Conservation (phyloP, 2,329 filamentous ascomycete species). For the Colletotrichum limetticola region DNA sequence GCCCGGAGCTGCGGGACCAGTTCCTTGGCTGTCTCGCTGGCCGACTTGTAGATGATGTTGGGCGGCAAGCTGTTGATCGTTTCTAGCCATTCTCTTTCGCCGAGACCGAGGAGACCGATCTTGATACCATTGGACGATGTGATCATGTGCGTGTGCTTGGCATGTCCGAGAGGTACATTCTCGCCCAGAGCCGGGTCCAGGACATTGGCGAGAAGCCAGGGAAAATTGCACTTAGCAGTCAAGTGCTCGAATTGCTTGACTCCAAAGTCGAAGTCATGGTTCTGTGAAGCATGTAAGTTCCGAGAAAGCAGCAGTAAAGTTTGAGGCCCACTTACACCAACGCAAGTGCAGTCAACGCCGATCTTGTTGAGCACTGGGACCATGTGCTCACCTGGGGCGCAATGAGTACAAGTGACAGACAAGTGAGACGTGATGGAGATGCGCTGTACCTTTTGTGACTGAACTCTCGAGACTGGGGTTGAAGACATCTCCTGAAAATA, state of each 20-base stretch:
- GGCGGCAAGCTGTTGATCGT: slow-evolving; percentile 90
- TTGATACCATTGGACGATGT: slow-evolving; percentile 87
- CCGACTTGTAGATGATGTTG: slow-evolving; percentile 83
- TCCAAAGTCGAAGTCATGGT: slow-evolving; percentile 94
- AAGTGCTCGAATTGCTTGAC: slow-evolving; percentile 82
- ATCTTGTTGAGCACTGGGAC: slow-evolving; percentile 83
- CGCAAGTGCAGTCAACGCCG: slow-evolving; percentile 82
- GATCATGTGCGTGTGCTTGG: slow-evolving; percentile 79
- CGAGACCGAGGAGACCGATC: slow-evolving; percentile 85
- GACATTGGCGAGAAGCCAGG: slow-evolving; percentile 91
- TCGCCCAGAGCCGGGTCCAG: slow-evolving; percentile 85
- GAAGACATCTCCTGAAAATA: slow-evolving; percentile 94
- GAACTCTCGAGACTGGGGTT: slow-evolving; percentile 91
- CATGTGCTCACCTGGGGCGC: slow-evolving; percentile 78
- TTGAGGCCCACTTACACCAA: slow-evolving; percentile 70
- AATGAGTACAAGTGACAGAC: background rate
- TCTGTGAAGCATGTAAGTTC: slow-evolving; percentile 56
- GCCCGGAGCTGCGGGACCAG: slow-evolving; percentile 78
- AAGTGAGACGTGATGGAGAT: background rate
- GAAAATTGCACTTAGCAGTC: slow-evolving; percentile 80
- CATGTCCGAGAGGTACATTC: slow-evolving; percentile 79
- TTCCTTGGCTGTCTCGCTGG: slow-evolving; percentile 78
- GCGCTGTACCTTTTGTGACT: slow-evolving; percentile 78
- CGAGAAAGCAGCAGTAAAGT: slow-evolving; percentile 29
- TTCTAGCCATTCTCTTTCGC: slow-evolving; percentile 88